These are phyloP conservation scores for Populus hybrid DNA, from an alignment of 441 rosid species.

Conservation along the genomic window DNA sequence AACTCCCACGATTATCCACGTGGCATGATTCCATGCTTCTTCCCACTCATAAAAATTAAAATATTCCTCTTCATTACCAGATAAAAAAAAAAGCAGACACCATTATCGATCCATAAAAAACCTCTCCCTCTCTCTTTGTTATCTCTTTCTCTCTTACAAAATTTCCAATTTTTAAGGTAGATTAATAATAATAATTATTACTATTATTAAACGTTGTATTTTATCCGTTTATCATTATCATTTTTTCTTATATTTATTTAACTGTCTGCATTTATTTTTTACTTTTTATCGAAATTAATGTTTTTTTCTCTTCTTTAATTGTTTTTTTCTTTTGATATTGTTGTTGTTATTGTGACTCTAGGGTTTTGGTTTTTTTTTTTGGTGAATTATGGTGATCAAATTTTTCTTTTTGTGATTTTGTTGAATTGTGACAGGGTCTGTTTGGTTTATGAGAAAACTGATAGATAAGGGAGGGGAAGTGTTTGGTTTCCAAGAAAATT, in stretches of 20 bases:
- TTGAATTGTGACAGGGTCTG: neutral
- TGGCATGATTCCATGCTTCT: neutral
- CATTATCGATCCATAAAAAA: neutral
- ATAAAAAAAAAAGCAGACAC: neutral
- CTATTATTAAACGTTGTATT: neutral
- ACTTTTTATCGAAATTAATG: neutral
- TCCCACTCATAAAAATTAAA: neutral
- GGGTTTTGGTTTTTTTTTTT: no score
- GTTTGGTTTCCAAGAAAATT: slow-evolving; percentile 6
- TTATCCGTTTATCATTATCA: neutral
- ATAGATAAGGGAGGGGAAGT: neutral
- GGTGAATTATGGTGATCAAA: neutral
- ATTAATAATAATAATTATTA: no score
- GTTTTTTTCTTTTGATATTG: no score
- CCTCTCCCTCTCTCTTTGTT: neutral
- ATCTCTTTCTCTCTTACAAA: neutral
- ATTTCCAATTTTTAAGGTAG: neutral
- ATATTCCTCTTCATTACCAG: neutral
- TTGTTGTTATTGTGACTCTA: neutral
- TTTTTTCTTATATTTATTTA: neutral
- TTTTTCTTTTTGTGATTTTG: neutral
- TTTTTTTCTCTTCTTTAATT: neutral
- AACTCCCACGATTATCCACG: neutral
- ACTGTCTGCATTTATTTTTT: neutral
- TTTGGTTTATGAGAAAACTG: neutral